A percentile compares a stretch with the other conserved stretches of the same genome.
phyloP scores from a whole-genome alignment of 2,329 filamentous ascomycete genomes.

The Aspergillus novoparasiticus region DNA sequence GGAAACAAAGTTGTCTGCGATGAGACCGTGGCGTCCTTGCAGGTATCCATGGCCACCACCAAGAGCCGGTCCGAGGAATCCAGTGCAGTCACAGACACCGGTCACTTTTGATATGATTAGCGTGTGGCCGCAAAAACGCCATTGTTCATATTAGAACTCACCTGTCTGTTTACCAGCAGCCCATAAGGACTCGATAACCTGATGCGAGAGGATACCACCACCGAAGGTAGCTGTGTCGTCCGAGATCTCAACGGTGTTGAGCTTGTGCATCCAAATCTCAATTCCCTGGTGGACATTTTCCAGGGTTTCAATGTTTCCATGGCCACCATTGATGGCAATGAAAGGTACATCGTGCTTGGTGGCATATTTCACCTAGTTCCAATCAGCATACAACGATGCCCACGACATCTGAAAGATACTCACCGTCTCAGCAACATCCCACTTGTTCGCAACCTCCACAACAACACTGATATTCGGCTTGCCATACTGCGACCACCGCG shows the following conservation, averaged over 20 bases:
- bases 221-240: conserved; percentile 49
- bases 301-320: conserved; percentile 13
- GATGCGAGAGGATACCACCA: conserved; percentile 51
- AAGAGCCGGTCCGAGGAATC: conserved; percentile 52
- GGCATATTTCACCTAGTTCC: conserved; percentile 17
- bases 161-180: conserved; percentile 52
- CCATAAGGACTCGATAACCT: conserved; percentile 54
- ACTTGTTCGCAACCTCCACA: conserved; percentile 14
- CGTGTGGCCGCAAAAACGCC: no score
- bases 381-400: not conserved
- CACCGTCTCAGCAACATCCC: conserved; percentile 15
- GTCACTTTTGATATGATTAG: conserved; percentile 32
- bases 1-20: conserved; percentile 56
- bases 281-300: conserved; percentile 15
- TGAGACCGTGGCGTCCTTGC: conserved; percentile 56
- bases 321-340: conserved; percentile 16
- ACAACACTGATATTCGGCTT: conserved; percentile 15
- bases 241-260: conserved; percentile 31
- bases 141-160: not conserved
- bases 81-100: conserved; percentile 56
- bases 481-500: conserved; percentile 14
- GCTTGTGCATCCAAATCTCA: conserved; percentile 32
- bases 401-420: not conserved
- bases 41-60: conserved; percentile 61
- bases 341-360: conserved; percentile 15